Conservation (phyloP, 2,329 filamentous ascomycete genomes). For the Xylaria arbuscula region DNA sequence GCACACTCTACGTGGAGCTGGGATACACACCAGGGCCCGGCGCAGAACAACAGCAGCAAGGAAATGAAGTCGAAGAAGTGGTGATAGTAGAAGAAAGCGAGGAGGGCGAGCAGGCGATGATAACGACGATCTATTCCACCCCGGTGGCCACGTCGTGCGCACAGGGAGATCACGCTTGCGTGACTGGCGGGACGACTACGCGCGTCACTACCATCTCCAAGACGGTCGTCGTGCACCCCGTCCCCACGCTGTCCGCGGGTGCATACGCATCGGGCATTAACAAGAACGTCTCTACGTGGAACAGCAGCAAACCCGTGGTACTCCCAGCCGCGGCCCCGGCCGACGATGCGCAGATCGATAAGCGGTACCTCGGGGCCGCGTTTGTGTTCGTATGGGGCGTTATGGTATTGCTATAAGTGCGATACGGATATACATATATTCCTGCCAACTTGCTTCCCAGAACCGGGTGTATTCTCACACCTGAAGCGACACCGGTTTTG, state of each 20-base stretch:
- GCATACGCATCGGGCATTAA: too few relatives aligned
- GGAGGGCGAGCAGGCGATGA: not conserved
- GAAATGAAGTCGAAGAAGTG: not conserved
- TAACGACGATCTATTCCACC: constrained; percentile 37
- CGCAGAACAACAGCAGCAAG: not conserved
- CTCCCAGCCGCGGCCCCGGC: constrained; percentile 1
- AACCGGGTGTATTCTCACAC: too few relatives aligned
- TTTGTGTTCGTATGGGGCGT: constrained; percentile 27
- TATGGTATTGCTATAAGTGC: constrained; percentile 15
- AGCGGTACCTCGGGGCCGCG: constrained; percentile 15
- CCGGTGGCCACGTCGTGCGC: constrained; percentile 39
- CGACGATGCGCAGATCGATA: constrained; percentile 19
- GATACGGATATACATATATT: not conserved
- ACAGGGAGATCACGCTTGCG: constrained; percentile 42
- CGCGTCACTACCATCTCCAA: constrained; percentile 37
- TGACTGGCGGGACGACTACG: constrained; percentile 39
- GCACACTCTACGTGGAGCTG: not conserved
- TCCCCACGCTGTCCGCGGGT: not conserved
- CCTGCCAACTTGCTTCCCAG: too few relatives aligned
- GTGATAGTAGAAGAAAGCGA: not conserved
- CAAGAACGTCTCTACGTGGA: not conserved
- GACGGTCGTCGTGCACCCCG: constrained; percentile 34
- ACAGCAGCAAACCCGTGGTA: not conserved
- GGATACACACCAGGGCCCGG: not conserved
- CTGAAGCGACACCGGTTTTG: too few relatives aligned